Conservation (phyloP, 2,329 filamentous ascomycete species). For the Malbranchea cinnamomea region DNA sequence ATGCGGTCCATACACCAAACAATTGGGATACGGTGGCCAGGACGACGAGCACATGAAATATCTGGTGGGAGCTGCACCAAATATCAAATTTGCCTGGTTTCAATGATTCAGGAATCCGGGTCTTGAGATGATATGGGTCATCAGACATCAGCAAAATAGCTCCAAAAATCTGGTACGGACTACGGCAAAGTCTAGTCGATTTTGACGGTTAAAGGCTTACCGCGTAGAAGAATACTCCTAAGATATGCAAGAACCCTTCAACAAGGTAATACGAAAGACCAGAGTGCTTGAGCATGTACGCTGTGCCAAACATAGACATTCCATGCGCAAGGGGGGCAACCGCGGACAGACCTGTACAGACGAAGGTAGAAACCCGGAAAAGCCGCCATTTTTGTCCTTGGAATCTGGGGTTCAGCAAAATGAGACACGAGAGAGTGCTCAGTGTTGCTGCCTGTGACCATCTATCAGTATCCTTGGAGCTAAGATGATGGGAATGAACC, state of each 20-base stretch:
- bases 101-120: slow-evolving; percentile 29
- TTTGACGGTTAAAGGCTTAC: too few relatives aligned
- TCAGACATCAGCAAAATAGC: not conserved
- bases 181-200: too few relatives aligned
- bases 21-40: slow-evolving; percentile 35
- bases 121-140: too few relatives aligned
- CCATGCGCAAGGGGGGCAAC: slow-evolving; percentile 15
- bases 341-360: slow-evolving; percentile 12
- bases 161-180: slow-evolving; percentile 7
- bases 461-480: slow-evolving; percentile 17
- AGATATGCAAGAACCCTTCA: slow-evolving; percentile 13
- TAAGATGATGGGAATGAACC: slow-evolving; percentile 16
- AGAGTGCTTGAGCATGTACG: slow-evolving; percentile 12
- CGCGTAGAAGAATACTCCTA: slow-evolving; percentile 13
- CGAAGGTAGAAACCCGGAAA: slow-evolving; percentile 13
- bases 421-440: slow-evolving; percentile 13
- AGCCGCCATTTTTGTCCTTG: slow-evolving; percentile 13
- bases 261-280: slow-evolving; percentile 16
- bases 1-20: slow-evolving; percentile 65
- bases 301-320: slow-evolving; percentile 12
- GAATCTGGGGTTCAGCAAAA: slow-evolving; percentile 20
- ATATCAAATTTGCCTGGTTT: slow-evolving; percentile 32
- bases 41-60: slow-evolving; percentile 34
- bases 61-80: slow-evolving; percentile 32
- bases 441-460: slow-evolving; percentile 18